Percentiles rank a stretch among this genome's conserved stretches.
These are phyloP conservation scores for Fusarium poae DNA, from an alignment of 2,329 filamentous ascomycete genomes.

Conservation along the genomic window DNA sequence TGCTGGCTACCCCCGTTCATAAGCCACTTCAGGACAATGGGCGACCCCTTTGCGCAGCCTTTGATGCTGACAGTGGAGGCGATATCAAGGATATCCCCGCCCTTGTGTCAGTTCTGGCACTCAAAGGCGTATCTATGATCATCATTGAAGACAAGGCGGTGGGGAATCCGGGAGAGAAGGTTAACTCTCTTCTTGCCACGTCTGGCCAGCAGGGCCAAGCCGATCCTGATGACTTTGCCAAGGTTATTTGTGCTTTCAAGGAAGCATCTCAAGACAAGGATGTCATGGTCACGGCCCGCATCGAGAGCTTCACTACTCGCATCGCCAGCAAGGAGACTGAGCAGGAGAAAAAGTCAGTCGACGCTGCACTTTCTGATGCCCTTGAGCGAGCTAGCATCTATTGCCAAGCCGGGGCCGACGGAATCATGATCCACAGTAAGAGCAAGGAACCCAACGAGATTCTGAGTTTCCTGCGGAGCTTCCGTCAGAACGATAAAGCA, in stretches of 20 bases:
- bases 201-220: constrained; percentile 22
- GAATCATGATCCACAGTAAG: constrained; percentile 31
- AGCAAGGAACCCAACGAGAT: constrained; percentile 19
- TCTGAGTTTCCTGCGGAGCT: constrained; percentile 18
- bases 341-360: constrained; percentile 1
- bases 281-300: constrained; percentile 12
- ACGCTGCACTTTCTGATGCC: constrained; percentile 11
- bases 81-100: constrained; percentile 21
- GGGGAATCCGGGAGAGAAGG: constrained; percentile 23
- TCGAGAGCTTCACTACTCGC: constrained; percentile 11
- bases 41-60: constrained; percentile 22
- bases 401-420: constrained; percentile 20
- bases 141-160: constrained; percentile 28
- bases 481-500: background rate
- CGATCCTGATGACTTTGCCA: constrained; percentile 15
- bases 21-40: constrained; percentile 18
- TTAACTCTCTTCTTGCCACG: constrained; percentile 23
- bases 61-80: constrained; percentile 24
- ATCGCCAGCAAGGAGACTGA: background rate
- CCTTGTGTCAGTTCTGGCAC: constrained; percentile 17
- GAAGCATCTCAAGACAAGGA: constrained; percentile 1
- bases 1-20: background rate
- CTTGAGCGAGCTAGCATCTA: constrained; percentile 20
- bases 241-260: constrained; percentile 10
- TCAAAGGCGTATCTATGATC: constrained; percentile 24